Conservation (phyloP, 208 protist genomes). For the Angomonas ambiguus region DNA sequence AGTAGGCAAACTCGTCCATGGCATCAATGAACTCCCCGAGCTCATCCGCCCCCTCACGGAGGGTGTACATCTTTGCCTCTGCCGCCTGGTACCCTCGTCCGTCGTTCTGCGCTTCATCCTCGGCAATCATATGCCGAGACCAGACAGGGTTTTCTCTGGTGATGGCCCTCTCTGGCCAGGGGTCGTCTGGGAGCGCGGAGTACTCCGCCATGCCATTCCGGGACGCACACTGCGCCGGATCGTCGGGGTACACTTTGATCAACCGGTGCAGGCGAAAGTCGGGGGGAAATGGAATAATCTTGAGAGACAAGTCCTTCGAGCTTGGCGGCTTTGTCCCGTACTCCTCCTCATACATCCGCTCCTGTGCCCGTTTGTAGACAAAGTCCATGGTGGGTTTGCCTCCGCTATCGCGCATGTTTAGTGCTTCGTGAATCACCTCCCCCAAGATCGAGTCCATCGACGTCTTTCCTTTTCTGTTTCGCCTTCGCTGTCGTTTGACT, state of each 20-base stretch:
- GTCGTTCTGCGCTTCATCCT: constrained; percentile 34
- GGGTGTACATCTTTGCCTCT: constrained; percentile 55
- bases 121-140: constrained; percentile 34
- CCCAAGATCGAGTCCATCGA: constrained; percentile 71
- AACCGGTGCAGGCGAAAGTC: constrained; percentile 62
- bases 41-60: constrained; percentile 49
- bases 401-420: constrained; percentile 71
- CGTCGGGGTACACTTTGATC: constrained; percentile 27
- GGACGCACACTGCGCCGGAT: background rate
- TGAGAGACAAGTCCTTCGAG: constrained; percentile 49
- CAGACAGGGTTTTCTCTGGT: constrained; percentile 76
- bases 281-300: constrained; percentile 74
- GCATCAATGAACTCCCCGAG: constrained; percentile 69
- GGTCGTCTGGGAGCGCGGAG: constrained; percentile 32
- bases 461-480: constrained; percentile 28
- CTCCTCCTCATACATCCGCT: constrained; percentile 82
- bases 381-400: constrained; percentile 75
- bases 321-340: constrained; percentile 71
- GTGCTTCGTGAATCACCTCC: constrained; percentile 78
- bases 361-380: constrained; percentile 80
- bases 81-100: constrained; percentile 33
- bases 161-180: constrained; percentile 74
- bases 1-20: constrained; percentile 76
- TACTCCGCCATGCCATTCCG: background rate
- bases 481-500: constrained; percentile 21